Evolutionary conservation across 177 flowering plant genomes (phyloP).

Genomic region (Tripterygium wilfordii): DNA sequence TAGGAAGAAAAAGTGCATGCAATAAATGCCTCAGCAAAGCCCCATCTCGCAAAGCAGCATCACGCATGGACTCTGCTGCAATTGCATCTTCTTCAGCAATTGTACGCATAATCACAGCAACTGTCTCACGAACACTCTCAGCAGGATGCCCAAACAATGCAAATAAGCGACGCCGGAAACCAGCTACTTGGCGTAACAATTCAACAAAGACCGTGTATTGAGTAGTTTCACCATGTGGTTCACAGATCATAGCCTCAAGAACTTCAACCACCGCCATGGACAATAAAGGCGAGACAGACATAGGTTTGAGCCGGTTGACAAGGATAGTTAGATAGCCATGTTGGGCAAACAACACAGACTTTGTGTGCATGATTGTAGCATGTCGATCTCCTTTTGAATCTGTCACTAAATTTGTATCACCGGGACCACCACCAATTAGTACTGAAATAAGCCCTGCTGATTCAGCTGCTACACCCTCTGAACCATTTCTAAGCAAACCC

Average conservation of each 20-base stretch:
- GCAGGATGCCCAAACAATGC: conserved; percentile 99
- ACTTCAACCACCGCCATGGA: conserved; percentile 97
- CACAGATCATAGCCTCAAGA: conserved; percentile 98
- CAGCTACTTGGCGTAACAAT: conserved; percentile 92
- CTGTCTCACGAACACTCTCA: conserved; percentile 93
- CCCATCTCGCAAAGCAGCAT: conserved; percentile 98
- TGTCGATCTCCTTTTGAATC: conserved; percentile 93
- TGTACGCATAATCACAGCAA: conserved; percentile 96
- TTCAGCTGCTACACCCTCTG: conserved; percentile 98
- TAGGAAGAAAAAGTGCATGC: conserved; percentile 87
- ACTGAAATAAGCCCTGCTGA: conserved; percentile 83
- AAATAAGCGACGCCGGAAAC: conserved; percentile 90
- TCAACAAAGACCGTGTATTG: conserved; percentile 92
- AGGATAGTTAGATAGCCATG: conserved; percentile 64
- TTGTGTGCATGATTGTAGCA: conserved; percentile 94
- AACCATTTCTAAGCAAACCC: conserved; percentile 98
- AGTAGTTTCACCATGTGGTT: conserved; percentile 96
- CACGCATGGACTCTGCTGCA: conserved; percentile 99
- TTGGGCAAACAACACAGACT: conserved; percentile 80
- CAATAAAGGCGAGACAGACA: conserved; percentile 90
- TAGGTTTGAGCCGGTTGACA: conserved; percentile 81
- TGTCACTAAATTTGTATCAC: conserved; percentile 50
- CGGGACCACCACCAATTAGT: conserved; percentile 96
- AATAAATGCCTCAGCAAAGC: conserved; percentile 84
- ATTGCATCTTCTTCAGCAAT: conserved; percentile 99